Base-by-base conservation (phyloP, 2,329 filamentous ascomycete genomes). In the Colletotrichum lentis region DNA sequence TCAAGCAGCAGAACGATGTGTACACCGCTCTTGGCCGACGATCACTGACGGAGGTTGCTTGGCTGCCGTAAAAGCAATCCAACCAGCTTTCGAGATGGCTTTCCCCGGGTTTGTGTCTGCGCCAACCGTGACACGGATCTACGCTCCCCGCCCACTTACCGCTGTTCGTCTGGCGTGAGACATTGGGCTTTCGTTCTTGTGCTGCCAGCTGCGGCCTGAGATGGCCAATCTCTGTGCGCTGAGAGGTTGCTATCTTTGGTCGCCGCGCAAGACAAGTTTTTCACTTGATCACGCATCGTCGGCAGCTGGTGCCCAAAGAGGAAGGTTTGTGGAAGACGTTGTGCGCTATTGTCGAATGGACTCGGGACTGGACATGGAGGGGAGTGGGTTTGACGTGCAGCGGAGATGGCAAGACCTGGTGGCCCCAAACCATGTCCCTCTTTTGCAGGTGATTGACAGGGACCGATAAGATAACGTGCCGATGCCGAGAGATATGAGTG, bases 401-500 rank as follows among this genome's bases (percentile, higher is more conserved):
- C 63, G 67, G 67, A 65, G 49, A 65, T 37, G 54, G n/a, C 27
- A 41, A 59, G 47, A 65, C 10, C 27, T 44, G 46, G 53, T 27
- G 43, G 37, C 27, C 12, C 27, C 22, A 14, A 49, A 24, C 62
- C 20, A 31, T 31, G 49, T 31, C 35, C 31, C 27, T 57, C 31
- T 31, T 46, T 20, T 35, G 60, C 64, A 65, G 62, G 62, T 64
- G 55, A 60, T 55, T 62, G 57, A 66, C 57, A 62, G 67, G 56
- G 64, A 44, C 62, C 57, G 57, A 69, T 67, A 69, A 69, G 67
- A 69, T 69, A 69, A 69, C 67, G 67, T 69, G 67, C 57, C 44
- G 63, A 16, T 62, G 47, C 58, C 46, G 55, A 50, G 43, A 56
- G 62, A 65, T 46, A 24, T 68, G 62, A 68, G 65, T 68, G 65